These are phyloP conservation scores for Cyathus striatus DNA, from an alignment of 768 basidiomycete genomes.

Conservation along the genomic window DNA sequence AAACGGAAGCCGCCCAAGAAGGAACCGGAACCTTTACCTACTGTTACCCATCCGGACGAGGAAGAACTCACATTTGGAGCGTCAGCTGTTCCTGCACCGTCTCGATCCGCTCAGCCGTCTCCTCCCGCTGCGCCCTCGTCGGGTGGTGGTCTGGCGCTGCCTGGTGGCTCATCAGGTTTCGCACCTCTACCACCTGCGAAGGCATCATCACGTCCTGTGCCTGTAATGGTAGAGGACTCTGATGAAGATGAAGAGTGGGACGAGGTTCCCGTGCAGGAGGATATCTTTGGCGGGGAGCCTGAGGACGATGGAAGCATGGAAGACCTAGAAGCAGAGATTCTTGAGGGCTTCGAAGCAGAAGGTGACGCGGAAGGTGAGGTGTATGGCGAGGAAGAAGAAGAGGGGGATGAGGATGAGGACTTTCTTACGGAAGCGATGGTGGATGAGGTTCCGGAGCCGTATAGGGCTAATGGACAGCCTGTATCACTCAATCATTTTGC, in stretches of 20 bases:
- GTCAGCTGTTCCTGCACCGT: constrained; percentile 34
- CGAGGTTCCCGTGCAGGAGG: constrained; percentile 16
- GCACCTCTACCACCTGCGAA: constrained; percentile 10
- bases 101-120: constrained; percentile 31
- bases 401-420: constrained; percentile 43
- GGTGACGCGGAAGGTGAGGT: too few relatives aligned
- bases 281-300: constrained; percentile 10
- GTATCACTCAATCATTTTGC: constrained; percentile 49
- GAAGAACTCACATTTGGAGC: constrained; percentile 46
- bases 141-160: constrained; percentile 33
- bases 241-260: constrained; percentile 52
- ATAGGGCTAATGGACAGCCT: constrained; percentile 23
- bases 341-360: constrained; percentile 31
- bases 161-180: constrained; percentile 21
- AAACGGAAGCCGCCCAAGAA: constrained; percentile 13
- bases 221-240: constrained; percentile 18
- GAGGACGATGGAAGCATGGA: constrained; percentile 35
- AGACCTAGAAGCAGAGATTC: constrained; percentile 32
- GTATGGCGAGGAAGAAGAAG: too few relatives aligned
- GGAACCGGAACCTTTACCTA: constrained; percentile 13
- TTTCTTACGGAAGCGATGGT: constrained; percentile 40
- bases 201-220: constrained; percentile 10
- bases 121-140: constrained; percentile 24
- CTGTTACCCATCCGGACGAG: constrained; percentile 30
- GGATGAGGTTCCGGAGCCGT: constrained; percentile 25